Evolutionary conservation across 1,284 basidiomycete genomes (phyloP).

Genomic region (Ustilago sp.): DNA sequence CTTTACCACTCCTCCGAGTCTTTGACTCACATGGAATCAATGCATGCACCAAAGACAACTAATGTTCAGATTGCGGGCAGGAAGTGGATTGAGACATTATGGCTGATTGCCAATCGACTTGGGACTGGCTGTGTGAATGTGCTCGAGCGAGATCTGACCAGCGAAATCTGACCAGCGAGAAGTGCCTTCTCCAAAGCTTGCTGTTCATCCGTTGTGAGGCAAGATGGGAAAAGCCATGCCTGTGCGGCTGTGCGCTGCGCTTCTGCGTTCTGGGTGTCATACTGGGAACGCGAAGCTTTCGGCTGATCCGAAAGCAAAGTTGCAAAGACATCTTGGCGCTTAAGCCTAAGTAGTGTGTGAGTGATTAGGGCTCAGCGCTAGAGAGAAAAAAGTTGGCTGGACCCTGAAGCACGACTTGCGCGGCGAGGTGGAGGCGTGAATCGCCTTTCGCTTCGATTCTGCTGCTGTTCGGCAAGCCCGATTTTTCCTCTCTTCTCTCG

Average conservation of each 20-base stretch:
- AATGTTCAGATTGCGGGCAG: no score
- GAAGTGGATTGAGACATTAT: no score
- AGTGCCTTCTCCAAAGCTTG: conserved; percentile 17
- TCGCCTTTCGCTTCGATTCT: not conserved
- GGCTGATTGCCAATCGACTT: no score
- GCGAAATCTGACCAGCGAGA: conserved; percentile 14
- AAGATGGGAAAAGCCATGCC: conserved; percentile 17
- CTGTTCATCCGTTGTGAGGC: conserved; percentile 12
- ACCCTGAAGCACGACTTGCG: conserved; percentile 21
- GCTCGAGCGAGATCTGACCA: conserved; percentile 17
- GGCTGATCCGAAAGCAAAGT: not conserved
- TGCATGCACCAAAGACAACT: no score
- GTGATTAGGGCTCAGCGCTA: not conserved
- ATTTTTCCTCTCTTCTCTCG: not conserved
- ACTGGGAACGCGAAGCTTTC: conserved; percentile 14
- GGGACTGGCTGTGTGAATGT: not conserved
- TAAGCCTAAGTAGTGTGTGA: not conserved
- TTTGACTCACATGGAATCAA: no score
- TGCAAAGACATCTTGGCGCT: not conserved
- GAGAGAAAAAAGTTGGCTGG: conserved; percentile 11
- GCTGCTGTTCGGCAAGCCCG: conserved; percentile 15
- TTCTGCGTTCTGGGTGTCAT: not conserved
- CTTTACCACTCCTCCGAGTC: not conserved
- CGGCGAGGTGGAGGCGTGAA: conserved; percentile 13
- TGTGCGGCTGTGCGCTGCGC: conserved; percentile 11